Evolutionary conservation across 2,329 filamentous ascomycete species (phyloP).

Genomic region (Aspergillus versicolor): DNA sequence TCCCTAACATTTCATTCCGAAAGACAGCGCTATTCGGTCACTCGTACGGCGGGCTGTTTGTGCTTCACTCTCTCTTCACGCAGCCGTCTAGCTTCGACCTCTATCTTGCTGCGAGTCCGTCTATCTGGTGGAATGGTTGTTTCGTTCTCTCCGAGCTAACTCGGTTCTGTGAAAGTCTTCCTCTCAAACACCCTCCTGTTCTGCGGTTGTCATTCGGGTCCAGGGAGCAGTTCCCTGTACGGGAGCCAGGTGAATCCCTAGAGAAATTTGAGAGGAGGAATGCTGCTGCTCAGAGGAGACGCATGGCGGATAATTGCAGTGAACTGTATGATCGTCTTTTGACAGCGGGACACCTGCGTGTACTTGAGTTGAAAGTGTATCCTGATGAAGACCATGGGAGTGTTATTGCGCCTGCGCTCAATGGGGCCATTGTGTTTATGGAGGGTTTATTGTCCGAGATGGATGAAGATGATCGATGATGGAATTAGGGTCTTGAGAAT

Average conservation of each 20-base stretch:
- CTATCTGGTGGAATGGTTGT: constrained; percentile 49
- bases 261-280: constrained; percentile 30
- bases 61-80: constrained; percentile 46
- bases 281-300: constrained; percentile 13
- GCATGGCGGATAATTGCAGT: constrained; percentile 28
- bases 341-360: constrained; percentile 11
- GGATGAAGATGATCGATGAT: no score
- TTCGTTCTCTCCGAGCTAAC: constrained; percentile 39
- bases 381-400: constrained; percentile 34
- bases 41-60: constrained; percentile 52
- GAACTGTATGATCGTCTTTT: constrained; percentile 21
- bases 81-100: constrained; percentile 44
- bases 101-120: constrained; percentile 48
- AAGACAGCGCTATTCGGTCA: constrained; percentile 51
- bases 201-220: constrained; percentile 38
- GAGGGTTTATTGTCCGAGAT: no score
- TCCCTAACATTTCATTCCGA: constrained; percentile 29
- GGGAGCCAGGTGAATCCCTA: constrained; percentile 26
- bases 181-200: constrained; percentile 12
- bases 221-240: constrained; percentile 32
- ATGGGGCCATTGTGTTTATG: constrained; percentile 16
- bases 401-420: constrained; percentile 29
- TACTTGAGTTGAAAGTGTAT: constrained; percentile 22
- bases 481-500: no score
- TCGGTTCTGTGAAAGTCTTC: constrained; percentile 22